Percentiles rank a stretch among this genome's conserved stretches.
phyloP scores from a whole-genome alignment of 176 grass and related monocot genomes.

The Avena eriantha region DNA sequence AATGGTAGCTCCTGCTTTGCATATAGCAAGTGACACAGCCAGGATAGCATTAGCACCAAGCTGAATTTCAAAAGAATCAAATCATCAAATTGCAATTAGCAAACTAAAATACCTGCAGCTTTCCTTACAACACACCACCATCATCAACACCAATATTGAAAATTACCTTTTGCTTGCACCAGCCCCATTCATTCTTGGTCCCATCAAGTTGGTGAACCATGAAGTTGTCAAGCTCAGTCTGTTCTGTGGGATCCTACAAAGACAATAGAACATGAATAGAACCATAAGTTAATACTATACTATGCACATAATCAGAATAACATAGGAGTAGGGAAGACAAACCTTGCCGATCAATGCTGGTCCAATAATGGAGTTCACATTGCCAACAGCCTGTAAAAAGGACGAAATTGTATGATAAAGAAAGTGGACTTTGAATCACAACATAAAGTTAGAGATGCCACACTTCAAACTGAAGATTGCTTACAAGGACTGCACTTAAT shows the following conservation, averaged over 20 bases:
- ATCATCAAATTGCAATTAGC: background rate
- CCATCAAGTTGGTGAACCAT: slow-evolving; percentile 98
- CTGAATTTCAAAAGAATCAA: slow-evolving; percentile 39
- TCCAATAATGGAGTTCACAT: slow-evolving; percentile 87
- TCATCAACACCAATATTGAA: background rate
- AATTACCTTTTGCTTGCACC: slow-evolving; percentile 95
- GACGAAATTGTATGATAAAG: background rate
- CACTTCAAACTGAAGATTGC: background rate
- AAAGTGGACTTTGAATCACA: background rate
- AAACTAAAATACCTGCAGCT: background rate
- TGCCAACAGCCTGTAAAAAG: slow-evolving; percentile 66
- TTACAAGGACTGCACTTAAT: background rate
- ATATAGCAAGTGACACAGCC: slow-evolving; percentile 88
- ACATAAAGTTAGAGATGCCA: background rate
- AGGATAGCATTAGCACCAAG: slow-evolving; percentile 96
- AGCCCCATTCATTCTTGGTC: slow-evolving; percentile 92
- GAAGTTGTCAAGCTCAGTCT: slow-evolving; percentile 79
- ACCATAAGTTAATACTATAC: background rate
- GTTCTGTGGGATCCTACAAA: slow-evolving; percentile 75
- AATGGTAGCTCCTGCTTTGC: slow-evolving; percentile 79
- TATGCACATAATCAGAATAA: background rate
- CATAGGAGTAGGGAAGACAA: slow-evolving; percentile 6
- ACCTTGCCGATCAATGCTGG: slow-evolving; percentile 88
- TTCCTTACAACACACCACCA: background rate
- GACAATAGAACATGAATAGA: slow-evolving; percentile 1